Evolutionary conservation across 2,329 filamentous ascomycete species (phyloP), one percentile per base, ranked within the genome.

Genomic region (Diaporthe citriasiana): DNA sequence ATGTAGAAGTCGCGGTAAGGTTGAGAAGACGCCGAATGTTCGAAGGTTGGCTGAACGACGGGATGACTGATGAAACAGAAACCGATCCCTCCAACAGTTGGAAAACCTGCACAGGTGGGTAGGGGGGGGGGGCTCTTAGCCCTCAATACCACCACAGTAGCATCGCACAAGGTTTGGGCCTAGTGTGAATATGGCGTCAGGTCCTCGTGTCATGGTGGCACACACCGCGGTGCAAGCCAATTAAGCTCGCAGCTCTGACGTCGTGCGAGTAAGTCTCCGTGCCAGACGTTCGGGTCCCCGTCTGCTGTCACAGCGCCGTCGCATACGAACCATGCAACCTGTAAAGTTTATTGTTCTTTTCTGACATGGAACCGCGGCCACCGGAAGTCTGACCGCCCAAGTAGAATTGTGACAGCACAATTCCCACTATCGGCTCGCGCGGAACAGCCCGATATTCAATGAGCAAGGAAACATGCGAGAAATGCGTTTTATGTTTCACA

Each of bases 261-360:
- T n/a, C 45, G 15, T 66, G 63, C 63, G 63, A 66, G 63, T 66
- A 66, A 66, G 63, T 66, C 10, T 51, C 30, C 22, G 63, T 51
- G 63, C 63, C 63, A 25, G 63, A n/a, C 45, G 45, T 51, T 51
- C 63, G 63, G 63, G 63, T 51, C 45, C 45, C 27, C n/a, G 22
- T 51, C 45, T 51, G 30, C 45, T 9, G 33, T 13, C 25, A 2
- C 33, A 40, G 25, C 38, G 15, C 25, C 15, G 9, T 82, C 7
- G 6, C 30, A 51, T 2, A 12, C 12, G 60, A 66, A 51, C 63
- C 63, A 66, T 66, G 63, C 22, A 38, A 25, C 17, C 22, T 25
- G 13, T 22, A 51, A 66, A 66, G 45, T 51, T 66, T 66, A 51
- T 25, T 10, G 3, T 5, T n/a, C 9, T 30, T 47, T n/a, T n/a